Base-by-base conservation (phyloP, 768 basidiomycete species). In the Austroboletus eburneus region DNA sequence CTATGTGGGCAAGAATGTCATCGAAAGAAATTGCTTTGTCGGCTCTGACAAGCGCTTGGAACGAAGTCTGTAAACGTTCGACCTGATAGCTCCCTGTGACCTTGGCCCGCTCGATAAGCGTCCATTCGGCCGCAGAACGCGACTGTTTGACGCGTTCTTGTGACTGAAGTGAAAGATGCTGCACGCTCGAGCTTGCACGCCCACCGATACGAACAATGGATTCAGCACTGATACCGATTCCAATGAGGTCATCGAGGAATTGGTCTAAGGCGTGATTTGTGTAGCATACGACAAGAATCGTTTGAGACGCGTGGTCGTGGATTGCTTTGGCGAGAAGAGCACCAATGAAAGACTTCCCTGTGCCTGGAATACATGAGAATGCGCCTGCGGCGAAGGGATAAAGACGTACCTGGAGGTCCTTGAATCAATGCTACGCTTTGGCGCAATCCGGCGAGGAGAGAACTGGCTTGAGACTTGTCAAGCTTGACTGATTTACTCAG, bases 221-320 rank as follows among this genome's bases (percentile, higher is more conserved):
- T 0, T 36, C 9, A 0, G 50, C 35, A 2, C 77, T 73, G 3
- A 87, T 83, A 0, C 80, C 83, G 24, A 80, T 79, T 17, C 72
- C 69, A 2, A 86, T 57, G 2, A 87, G 72, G 43, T 81, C 78
- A 20, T 78, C 76, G 4, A 87, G 69, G 45, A 87, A 81, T 42
- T 85, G 79, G 50, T 87, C 85, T 0, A 87, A 73, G 0, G 85
- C 85, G 37, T 87, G 85, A 47, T 87, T 87, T 1, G 85, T 87
- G 50, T 78, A 86, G 52, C 83, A 85, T 16, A 84, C 79, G 1
- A 86, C 81, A 4, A 87, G 74, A 20, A 87, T 84, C 0, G 59
- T 78, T 42, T 72, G 67, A 0, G 54, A 16, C 0, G 76, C 76
- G 43, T 63, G 62, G 13, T 78, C 73, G 36, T 84, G 74, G 5